Percentiles rank a stretch among this genome's conserved stretches.
Conservation (phyloP, 306 rosid species). For the Dicorynia guianensis region DNA sequence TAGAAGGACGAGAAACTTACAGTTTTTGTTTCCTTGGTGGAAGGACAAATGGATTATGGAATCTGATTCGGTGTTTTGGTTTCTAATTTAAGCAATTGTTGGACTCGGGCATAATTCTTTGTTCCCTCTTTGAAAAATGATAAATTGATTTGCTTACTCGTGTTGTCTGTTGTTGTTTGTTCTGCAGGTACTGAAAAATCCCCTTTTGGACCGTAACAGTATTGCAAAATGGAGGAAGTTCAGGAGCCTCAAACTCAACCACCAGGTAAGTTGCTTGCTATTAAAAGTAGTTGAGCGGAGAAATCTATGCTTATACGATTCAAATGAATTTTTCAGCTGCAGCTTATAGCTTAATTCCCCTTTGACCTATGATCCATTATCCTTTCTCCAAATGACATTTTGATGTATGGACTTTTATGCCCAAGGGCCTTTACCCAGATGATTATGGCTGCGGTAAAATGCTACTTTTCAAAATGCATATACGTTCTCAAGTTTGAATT, state of each 20-base stretch:
- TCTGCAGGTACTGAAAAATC: slow-evolving; percentile 20
- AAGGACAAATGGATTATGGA: neutral
- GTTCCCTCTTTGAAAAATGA: neutral
- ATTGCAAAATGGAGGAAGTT: slow-evolving; percentile 61
- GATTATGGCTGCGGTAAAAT: neutral
- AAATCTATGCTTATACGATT: neutral
- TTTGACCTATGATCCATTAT: neutral
- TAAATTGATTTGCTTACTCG: neutral
- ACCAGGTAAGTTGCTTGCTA: slow-evolving; percentile 37
- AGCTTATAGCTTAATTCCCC: neutral
- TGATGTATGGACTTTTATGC: too few species aligned
- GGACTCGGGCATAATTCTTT: neutral
- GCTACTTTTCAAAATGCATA: neutral
- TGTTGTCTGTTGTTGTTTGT: slow-evolving; percentile 4
- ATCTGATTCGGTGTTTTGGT: neutral
- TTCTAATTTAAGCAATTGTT: neutral
- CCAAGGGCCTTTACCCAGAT: neutral
- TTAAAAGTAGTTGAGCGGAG: neutral
- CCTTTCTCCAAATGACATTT: neutral
- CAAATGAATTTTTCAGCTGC: neutral
- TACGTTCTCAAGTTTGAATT: neutral
- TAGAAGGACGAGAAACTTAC: too few species aligned
- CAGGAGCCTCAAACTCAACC: slow-evolving; percentile 55
- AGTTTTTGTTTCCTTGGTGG: too few species aligned
- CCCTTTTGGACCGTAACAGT: neutral